Conservation (phyloP, 163 green algal species). For the Scenedesmus sp. region DNA sequence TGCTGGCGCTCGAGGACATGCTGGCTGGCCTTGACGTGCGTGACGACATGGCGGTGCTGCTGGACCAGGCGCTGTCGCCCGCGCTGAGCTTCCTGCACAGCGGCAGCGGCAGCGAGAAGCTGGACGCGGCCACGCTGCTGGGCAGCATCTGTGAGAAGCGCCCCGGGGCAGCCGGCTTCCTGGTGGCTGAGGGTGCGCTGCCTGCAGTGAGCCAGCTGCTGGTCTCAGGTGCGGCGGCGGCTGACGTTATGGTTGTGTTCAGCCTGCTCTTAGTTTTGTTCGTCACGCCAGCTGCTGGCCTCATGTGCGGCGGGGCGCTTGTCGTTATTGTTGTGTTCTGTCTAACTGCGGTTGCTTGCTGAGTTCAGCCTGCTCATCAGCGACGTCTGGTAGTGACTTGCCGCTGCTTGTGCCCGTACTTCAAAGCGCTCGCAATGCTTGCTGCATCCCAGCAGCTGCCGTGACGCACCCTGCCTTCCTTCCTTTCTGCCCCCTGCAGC, state of each 20-base stretch:
- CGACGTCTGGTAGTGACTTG: too few relatives aligned
- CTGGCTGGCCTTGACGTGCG: slow-evolving; percentile 42
- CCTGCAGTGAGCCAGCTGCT: slow-evolving; percentile 44
- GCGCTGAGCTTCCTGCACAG: slow-evolving; percentile 39
- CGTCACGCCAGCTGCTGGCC: too few relatives aligned
- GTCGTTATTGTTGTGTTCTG: too few relatives aligned
- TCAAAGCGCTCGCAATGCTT: too few relatives aligned
- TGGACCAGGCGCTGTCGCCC: slow-evolving; percentile 57
- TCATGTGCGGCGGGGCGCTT: too few relatives aligned
- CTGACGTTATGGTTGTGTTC: not conserved
- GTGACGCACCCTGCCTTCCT: not conserved
- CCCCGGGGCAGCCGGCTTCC: slow-evolving; percentile 43
- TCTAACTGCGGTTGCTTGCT: too few relatives aligned
- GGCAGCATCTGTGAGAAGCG: slow-evolving; percentile 50
- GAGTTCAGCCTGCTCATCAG: too few relatives aligned
- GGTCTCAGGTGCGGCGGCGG: slow-evolving; percentile 34
- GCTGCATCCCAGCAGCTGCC: too few relatives aligned
- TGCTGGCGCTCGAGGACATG: slow-evolving; percentile 38
- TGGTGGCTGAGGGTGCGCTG: slow-evolving; percentile 56
- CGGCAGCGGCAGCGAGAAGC: slow-evolving; percentile 6
- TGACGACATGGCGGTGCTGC: slow-evolving; percentile 59
- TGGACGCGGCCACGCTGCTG: slow-evolving; percentile 51
- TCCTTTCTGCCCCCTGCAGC: not conserved
- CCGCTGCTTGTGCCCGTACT: too few relatives aligned
- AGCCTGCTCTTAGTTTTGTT: not conserved